A percentile compares a stretch with the other conserved stretches of the same genome.
phyloP scores from a whole-genome alignment of 2,329 filamentous ascomycete genomes.

The Diplodia sapinea region DNA sequence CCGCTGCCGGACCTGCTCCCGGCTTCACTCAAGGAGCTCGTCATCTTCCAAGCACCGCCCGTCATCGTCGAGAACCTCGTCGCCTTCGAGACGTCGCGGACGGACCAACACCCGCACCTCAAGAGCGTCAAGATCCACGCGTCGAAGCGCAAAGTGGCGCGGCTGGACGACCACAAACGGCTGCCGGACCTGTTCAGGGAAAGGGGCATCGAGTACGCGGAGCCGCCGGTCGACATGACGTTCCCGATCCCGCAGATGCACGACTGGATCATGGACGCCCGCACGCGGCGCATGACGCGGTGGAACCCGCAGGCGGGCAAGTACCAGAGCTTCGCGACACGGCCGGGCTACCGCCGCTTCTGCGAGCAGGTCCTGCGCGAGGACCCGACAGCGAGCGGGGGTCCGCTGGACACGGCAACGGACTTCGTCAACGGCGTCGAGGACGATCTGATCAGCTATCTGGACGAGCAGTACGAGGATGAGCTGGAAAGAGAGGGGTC shows the following conservation, averaged over 20 bases:
- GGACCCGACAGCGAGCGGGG: not conserved
- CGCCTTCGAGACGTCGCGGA: not conserved
- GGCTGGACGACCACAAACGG: not conserved
- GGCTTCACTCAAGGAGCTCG: conserved; percentile 7
- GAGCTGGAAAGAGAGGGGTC: not conserved
- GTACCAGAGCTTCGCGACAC: conserved; percentile 5
- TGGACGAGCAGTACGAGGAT: conserved; percentile 1
- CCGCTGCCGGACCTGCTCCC: conserved; percentile 20
- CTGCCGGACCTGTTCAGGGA: not conserved
- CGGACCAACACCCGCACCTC: conserved; percentile 1
- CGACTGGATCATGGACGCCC: conserved; percentile 6
- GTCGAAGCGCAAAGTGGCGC: not conserved
- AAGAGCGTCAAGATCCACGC: conserved; percentile 4
- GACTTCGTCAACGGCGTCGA: conserved; percentile 14
- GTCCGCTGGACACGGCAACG: not conserved
- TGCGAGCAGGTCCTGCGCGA: conserved; percentile 15
- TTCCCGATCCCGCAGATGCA: conserved; percentile 25
- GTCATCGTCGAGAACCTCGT: conserved; percentile 27
- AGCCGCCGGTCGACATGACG: not conserved
- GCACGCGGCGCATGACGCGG: not conserved
- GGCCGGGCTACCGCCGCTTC: conserved; percentile 11
- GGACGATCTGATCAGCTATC: conserved; percentile 18
- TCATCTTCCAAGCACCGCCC: conserved; percentile 17
- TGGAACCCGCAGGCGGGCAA: not conserved
- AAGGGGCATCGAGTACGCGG: conserved; percentile 12